Evolutionary conservation across 208 protist species (phyloP), one percentile per base, ranked within the genome.

Genomic region (Plasmodiophora brassicae): DNA sequence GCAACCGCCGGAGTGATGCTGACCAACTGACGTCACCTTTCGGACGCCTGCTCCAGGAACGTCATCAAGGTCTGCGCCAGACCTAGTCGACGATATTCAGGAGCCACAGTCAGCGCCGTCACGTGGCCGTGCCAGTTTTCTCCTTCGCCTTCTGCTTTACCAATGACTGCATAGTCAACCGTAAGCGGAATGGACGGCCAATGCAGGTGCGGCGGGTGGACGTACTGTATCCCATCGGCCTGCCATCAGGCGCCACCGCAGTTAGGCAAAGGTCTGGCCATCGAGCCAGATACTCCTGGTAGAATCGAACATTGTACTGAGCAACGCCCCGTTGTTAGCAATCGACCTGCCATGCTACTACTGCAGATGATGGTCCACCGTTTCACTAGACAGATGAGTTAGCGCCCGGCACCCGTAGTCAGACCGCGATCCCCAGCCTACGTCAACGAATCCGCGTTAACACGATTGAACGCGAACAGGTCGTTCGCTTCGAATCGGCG

Each of bases 81-180:
- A 8, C 96, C 97, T 0, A 99, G 90, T 0, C 97, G 94, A 41
- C 97, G 95, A 90, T 98, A 99, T 85, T 97, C 96, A 32, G 97
- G 97, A 45, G 96, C 95, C 1, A 99, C 98, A 0, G 97, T 99
- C 0, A 99, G 93, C 1, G 98, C 98, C 5, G 98, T 99, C 14
- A 99, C 97, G 91, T 99, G 98, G 0, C 98, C 98, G 92, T 99
- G 97, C 92, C 95, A 98, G 60, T 97, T 92, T 72, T 98, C 93
- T 1, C 93, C 96, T 35, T 93, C 72, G 1, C 96, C 97, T 89
- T 99, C 97, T 39, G 94, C 96, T 92, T 99, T 99, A 14, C 97
- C 98, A 53, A 99, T 92, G 35, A 96, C 89, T 65, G 41, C 0
- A n/a, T 14, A n/a, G 8, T n/a, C n/a, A 10, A 90, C 28, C 39